Conservation (phyloP, 148 eudicot species). For the Rhododendron ferrugineum region DNA sequence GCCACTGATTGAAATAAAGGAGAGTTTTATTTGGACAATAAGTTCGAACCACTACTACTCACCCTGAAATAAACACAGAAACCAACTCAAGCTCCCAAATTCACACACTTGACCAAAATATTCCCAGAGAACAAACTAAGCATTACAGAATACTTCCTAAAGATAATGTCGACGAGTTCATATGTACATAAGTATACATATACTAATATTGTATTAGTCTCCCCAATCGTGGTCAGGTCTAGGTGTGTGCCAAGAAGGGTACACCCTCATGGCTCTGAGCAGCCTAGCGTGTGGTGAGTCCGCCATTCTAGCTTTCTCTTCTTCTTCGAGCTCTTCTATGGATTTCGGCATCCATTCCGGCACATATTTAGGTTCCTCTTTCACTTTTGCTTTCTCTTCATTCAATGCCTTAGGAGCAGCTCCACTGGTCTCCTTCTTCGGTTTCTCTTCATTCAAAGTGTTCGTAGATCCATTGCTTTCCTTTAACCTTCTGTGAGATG, state of each 20-base stretch:
- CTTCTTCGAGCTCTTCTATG: slow-evolving; percentile 1
- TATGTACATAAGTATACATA: not conserved
- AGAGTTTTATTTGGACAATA: not conserved
- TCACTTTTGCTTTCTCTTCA: not conserved
- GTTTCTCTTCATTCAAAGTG: not conserved
- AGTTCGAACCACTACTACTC: not conserved
- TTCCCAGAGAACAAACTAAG: not conserved
- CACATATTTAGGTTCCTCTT: slow-evolving; percentile 2
- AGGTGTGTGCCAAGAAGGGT: not conserved
- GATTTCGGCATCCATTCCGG: slow-evolving; percentile 1
- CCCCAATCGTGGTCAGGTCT: not conserved
- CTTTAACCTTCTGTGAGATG: not conserved
- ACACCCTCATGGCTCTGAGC: slow-evolving; percentile 1
- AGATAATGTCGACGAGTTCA: not conserved
- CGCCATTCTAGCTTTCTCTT: not conserved
- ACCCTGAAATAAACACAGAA: not conserved
- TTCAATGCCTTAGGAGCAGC: not conserved
- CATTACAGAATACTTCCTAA: not conserved
- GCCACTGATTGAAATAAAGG: not conserved
- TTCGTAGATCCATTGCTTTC: not conserved
- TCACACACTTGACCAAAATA: not conserved
- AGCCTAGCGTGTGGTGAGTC: not conserved
- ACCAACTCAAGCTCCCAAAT: not conserved
- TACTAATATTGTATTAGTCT: not conserved
- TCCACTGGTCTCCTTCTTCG: not conserved